Conservation (phyloP, 176 grass and related monocot species). For the Oryza punctata region DNA sequence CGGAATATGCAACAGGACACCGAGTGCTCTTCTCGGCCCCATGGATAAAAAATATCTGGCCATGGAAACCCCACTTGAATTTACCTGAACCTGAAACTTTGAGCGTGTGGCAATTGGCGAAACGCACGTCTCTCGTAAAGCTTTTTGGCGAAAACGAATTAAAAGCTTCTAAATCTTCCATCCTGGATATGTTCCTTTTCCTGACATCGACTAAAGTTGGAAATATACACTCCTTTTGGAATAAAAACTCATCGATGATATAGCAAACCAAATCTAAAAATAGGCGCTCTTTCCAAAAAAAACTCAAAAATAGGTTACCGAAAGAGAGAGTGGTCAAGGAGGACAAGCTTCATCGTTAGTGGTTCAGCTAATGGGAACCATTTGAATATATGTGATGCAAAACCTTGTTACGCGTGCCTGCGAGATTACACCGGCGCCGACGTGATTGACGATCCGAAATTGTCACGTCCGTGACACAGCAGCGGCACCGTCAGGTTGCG, state of each 20-base stretch:
- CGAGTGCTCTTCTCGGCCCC: not conserved
- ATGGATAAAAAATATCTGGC: not conserved
- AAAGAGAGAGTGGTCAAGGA: no score
- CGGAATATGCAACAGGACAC: conserved; percentile 10
- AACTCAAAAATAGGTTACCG: no score
- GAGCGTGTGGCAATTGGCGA: not conserved
- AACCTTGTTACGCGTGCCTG: not conserved
- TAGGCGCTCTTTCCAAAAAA: no score
- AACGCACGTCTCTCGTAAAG: conserved; percentile 5
- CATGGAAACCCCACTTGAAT: not conserved
- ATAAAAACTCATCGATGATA: not conserved
- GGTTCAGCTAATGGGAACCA: not conserved
- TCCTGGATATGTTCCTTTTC: conserved; percentile 13
- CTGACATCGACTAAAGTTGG: conserved; percentile 11
- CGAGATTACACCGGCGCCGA: not conserved
- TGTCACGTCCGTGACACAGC: not conserved
- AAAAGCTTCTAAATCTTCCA: not conserved
- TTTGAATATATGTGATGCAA: not conserved
- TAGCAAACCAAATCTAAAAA: not conserved
- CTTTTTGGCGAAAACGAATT: conserved; percentile 16
- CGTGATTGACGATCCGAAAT: not conserved
- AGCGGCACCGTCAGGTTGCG: not conserved
- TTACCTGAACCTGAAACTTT: not conserved
- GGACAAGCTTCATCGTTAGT: not conserved
- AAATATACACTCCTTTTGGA: not conserved